Conservation (phyloP, 495 filamentous ascomycete species). For the Bathelium albidoporum region DNA sequence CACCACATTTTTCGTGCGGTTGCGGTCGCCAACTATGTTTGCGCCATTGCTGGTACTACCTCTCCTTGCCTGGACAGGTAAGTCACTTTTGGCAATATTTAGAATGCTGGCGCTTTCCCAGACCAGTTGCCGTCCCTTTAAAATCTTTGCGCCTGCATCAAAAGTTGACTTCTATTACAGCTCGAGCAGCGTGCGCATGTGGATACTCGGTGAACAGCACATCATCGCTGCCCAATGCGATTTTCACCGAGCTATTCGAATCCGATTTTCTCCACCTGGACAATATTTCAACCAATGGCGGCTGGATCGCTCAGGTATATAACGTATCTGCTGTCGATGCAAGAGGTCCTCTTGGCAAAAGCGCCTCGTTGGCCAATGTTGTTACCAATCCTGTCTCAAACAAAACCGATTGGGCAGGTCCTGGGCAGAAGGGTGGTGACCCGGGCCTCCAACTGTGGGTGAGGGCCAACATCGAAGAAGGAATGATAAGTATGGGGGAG, state of each 20-base stretch:
- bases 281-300: slow-evolving; percentile 37
- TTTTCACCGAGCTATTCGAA: slow-evolving; percentile 61
- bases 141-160: too few relatives aligned
- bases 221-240: slow-evolving; percentile 16
- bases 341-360: slow-evolving; percentile 57
- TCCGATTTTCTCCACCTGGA: slow-evolving; percentile 53
- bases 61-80: not conserved
- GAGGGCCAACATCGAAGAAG: slow-evolving; percentile 34
- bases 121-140: too few relatives aligned
- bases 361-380: slow-evolving; percentile 44
- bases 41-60: not conserved
- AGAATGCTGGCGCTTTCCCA: too few relatives aligned
- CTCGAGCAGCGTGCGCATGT: slow-evolving; percentile 55
- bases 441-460: slow-evolving; percentile 54
- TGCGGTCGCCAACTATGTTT: not conserved
- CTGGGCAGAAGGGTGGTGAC: slow-evolving; percentile 37
- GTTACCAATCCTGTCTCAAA: slow-evolving; percentile 41
- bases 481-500: slow-evolving; percentile 50
- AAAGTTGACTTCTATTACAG: not conserved
- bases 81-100: not conserved
- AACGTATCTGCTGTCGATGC: slow-evolving; percentile 42
- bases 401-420: slow-evolving; percentile 27
- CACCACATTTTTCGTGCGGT: not conserved
- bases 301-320: slow-evolving; percentile 55
- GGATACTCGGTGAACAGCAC: slow-evolving; percentile 48